Base-by-base conservation (phyloP, 2,329 filamentous ascomycete genomes). In the Colletotrichum sp. region DNA sequence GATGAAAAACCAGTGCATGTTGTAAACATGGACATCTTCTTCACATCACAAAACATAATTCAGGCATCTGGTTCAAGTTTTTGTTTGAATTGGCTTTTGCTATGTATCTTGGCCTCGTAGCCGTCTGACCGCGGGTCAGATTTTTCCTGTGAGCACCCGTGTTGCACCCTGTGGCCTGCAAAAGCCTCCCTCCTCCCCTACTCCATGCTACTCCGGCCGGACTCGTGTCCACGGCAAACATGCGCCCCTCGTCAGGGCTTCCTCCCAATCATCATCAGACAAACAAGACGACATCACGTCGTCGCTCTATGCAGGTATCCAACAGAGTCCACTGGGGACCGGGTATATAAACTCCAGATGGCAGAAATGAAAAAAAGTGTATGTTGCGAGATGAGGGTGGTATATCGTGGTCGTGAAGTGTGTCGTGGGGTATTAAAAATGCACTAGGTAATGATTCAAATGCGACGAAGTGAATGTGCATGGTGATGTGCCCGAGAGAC, bases 271-370 rank as follows among this genome's bases (percentile, higher is more conserved):
- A 48, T 64, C 67, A 39, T n/a, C 67, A 61, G 34, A 57, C 59
- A 73, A 59, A 48, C 34, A 59, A 63, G 70, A 67, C 69, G 28
- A 68, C 52, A 30, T 55, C 8, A 63, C 43, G 68, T 73, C 73
- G 57, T 64, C 73, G 18, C 10, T 67, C 57, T 39, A 75, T 73
- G 69, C 73, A 75, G 73, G 69, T 73, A 75, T 75, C 43, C 66
- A 75, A 77, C 68, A 75, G 72, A 75, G 77, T 71, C 75, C 74
- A 61, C 65, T 67, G 30, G 28, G 77, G 72, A 72, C 72, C 66
- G 77, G 77, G 77, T 78, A 78, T 78, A 78, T 75, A 68, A 48
- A 78, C 64, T 75, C 64, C 64, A 75, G 63, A 75, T 24, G 43
- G 43, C 69, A 74, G 48, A 73, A 72, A 63, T n/a, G 67, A 70